Base-by-base conservation (phyloP, 106 monocot species). In the Xerophyta viscosa region DNA sequence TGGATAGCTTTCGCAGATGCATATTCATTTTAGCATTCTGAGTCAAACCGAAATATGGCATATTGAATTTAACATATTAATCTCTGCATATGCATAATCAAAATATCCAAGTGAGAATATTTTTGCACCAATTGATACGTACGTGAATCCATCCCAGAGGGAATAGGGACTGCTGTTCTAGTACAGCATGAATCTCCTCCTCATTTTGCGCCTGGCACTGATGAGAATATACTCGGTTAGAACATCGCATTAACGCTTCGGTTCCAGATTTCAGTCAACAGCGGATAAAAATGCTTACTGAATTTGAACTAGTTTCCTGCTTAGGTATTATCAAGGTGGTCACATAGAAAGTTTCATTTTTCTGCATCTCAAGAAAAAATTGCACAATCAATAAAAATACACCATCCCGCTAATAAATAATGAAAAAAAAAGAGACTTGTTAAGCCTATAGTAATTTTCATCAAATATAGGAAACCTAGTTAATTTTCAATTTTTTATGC, bases 101-200 rank as follows among this genome's bases (percentile, higher is more conserved):
- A n/a, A n/a, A n/a, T n/a, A n/a, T n/a, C n/a, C n/a, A n/a, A n/a
- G n/a, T n/a, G n/a, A n/a, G n/a, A n/a, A n/a, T n/a, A n/a, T n/a
- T n/a, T n/a, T n/a, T 6, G 33, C 11, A 33, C 33, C 5, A 31
- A 12, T 3, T 60, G 39, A 56, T 54, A 86, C 79, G 47, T 50
- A 96, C 94, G 68, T 96, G 94, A 63, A 96, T 96, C 94, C 94
- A 96, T 62, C 94, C 94, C 28, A 75, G 71, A 27, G 94, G 78
- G 29, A 72, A 78, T 62, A 88, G 88, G 20, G 84, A 85, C 37
- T 71, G 63, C 45, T 76, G 70, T 26, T 71, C 78, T 52, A 76
- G 73, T 61, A 84, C 65, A 2, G 81, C 70, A 75, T 75, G 74
- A 47, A 96, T 88, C 59, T 96, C 94, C 71, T 88, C 94, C 53